Evolutionary conservation across 257 asterid species (phyloP), one percentile per base, ranked within the genome.

Genomic region (Coffea canephora): DNA sequence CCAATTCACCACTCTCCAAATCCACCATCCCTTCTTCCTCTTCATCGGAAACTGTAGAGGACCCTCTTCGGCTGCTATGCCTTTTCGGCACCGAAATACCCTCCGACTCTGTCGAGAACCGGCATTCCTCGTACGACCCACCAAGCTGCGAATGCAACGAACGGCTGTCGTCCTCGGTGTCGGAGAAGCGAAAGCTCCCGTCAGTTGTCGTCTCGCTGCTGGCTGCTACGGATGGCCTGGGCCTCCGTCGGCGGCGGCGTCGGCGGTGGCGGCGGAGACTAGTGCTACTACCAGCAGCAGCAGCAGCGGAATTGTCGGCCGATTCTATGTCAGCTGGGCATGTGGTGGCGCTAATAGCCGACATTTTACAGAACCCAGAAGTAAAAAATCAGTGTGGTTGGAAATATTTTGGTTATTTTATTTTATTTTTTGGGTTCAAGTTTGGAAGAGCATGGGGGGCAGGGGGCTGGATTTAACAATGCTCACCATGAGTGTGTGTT

Each of bases 131-230:
- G 71, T 74, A 65, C 67, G 82, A 80, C 79, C 87, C 85, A 36
- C 83, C 88, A 19, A 65, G 50, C 25, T 77, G 83, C 23, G 88
- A 82, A 34, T 78, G 79, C 88, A 86, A 54, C 45, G 89, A 81
- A 64, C 73, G 83, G 65, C 73, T 75, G 43, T 85, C 86, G 62
- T 88, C 88, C 55, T 86, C 89, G 69, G 87, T 77, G 43, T 88
- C 89, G 4, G 91, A 83, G 79, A 88, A 88, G 59, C 89, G 81
- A 64, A 86, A 84, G 79, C 91, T 88, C 23, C 89, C 87, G 31
- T 88, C 89, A 18, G 91, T 84, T 43, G 89, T 85, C 0, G 89
- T 86, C 89, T 86, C 89, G 71, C 91, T 86, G 80, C 91, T 86
- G 52, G 80, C 85, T 0, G 87, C 85, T 71, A 81, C 62, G 6